Evolutionary conservation across 2,329 filamentous ascomycete species (phyloP).

Genomic region (Teratosphaeria nubilosa): DNA sequence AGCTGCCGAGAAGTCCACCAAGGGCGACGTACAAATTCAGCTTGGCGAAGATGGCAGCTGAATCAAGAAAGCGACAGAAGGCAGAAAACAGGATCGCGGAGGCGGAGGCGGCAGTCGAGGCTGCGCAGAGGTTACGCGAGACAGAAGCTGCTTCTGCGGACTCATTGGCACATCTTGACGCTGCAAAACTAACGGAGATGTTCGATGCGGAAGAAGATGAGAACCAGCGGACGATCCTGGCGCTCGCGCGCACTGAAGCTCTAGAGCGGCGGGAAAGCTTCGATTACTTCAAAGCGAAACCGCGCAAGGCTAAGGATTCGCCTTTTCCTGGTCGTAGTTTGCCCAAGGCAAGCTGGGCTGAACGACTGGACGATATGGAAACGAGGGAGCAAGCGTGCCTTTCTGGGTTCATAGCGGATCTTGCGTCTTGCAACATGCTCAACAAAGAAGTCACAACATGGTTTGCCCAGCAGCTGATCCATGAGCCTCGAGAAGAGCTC

Average conservation of each 20-base stretch:
- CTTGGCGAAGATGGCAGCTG: slow-evolving; percentile 17
- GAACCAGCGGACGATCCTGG: slow-evolving; percentile 44
- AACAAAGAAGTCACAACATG: slow-evolving; percentile 31
- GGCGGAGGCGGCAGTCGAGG: slow-evolving; percentile 10
- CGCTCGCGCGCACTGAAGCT: slow-evolving; percentile 52
- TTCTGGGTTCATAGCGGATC: slow-evolving; percentile 31
- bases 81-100: slow-evolving; percentile 14
- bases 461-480: slow-evolving; percentile 31
- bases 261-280: slow-evolving; percentile 44
- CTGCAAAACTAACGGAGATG: slow-evolving; percentile 32
- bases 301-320: slow-evolving; percentile 5
- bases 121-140: slow-evolving; percentile 6
- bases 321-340: slow-evolving; percentile 22
- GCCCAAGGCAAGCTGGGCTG: slow-evolving; percentile 23
- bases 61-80: slow-evolving; percentile 14
- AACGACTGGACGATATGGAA: slow-evolving; percentile 22
- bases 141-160: slow-evolving; percentile 2
- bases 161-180: slow-evolving; percentile 2
- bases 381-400: slow-evolving; percentile 31
- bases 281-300: slow-evolving; percentile 43
- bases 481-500: slow-evolving; percentile 24
- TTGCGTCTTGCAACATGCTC: slow-evolving; percentile 28
- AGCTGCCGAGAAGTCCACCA: slow-evolving; percentile 5
- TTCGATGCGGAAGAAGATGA: slow-evolving; percentile 27
- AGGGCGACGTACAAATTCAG: slow-evolving; percentile 19